Conservation (phyloP, 257 asterid genomes). For the Rubia yunnanensis region DNA sequence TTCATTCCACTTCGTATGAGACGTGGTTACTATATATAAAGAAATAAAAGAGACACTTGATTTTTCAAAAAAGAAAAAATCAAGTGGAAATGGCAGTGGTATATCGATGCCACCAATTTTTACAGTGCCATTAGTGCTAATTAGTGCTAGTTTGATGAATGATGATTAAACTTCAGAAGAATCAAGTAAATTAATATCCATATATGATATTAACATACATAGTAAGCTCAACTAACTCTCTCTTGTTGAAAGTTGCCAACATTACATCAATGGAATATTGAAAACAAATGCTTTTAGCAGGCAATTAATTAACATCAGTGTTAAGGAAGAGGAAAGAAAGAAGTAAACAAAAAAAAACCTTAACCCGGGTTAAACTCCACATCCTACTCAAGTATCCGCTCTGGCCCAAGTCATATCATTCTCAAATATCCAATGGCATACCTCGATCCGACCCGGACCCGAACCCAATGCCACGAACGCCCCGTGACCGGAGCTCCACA, state of each 20-base stretch:
- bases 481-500: constrained; percentile 81
- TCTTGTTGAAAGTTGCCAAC: neutral
- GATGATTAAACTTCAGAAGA: too few relatives aligned
- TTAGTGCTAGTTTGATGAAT: too few relatives aligned
- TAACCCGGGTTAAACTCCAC: constrained; percentile 7
- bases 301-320: neutral
- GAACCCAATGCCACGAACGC: constrained; percentile 74
- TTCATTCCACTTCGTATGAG: too few relatives aligned
- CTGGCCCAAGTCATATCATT: constrained; percentile 78
- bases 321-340: neutral
- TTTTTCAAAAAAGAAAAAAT: too few relatives aligned
- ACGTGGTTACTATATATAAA: too few relatives aligned
- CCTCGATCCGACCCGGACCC: constrained; percentile 77
- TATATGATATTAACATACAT: neutral
- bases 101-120: too few relatives aligned
- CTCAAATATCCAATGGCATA: constrained; percentile 90
- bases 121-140: too few relatives aligned
- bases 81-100: too few relatives aligned
- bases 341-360: neutral
- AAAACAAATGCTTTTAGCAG: neutral
- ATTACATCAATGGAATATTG: constrained; percentile 5
- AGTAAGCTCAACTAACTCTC: neutral
- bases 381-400: constrained; percentile 31
- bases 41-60: too few relatives aligned
- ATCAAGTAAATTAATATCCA: neutral